A percentile compares a stretch with the other conserved stretches of the same genome.
phyloP scores from a whole-genome alignment of 495 filamentous ascomycete species.

The Letharia lupina region DNA sequence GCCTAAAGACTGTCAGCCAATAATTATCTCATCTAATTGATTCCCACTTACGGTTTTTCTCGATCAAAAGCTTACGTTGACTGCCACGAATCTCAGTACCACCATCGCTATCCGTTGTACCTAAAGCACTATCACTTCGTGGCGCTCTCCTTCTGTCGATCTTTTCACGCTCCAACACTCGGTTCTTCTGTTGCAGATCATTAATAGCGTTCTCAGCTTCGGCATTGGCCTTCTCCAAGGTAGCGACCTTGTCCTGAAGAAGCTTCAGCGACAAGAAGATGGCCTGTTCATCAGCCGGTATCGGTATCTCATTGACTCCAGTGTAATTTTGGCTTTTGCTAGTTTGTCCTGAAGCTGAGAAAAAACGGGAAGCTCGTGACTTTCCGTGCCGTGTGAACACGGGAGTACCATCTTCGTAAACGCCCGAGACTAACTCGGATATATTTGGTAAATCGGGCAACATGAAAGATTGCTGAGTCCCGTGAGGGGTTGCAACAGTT shows the following conservation, averaged over 20 bases:
- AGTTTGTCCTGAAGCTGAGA: constrained; percentile 30
- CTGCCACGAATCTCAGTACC: constrained; percentile 28
- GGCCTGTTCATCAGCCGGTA: constrained; percentile 61
- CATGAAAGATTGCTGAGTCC: constrained; percentile 51
- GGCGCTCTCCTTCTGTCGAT: constrained; percentile 37
- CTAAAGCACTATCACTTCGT: constrained; percentile 38
- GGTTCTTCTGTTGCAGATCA: constrained; percentile 49
- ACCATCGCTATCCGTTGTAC: constrained; percentile 34
- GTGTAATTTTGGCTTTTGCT: constrained; percentile 8
- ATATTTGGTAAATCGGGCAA: constrained; percentile 62
- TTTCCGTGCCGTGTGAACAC: constrained; percentile 47
- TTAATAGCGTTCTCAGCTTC: constrained; percentile 49
- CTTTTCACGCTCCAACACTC: constrained; percentile 43
- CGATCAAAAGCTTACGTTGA: constrained; percentile 36
- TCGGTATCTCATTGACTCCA: constrained; percentile 45
- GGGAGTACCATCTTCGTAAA: constrained; percentile 57
- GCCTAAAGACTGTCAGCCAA: constrained; percentile 31
- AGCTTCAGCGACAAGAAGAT: constrained; percentile 59
- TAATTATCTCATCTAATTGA: constrained; percentile 6
- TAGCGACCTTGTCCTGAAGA: constrained; percentile 56
- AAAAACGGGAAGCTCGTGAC: constrained; percentile 48
- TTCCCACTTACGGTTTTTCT: constrained; percentile 47
- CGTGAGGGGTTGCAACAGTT: constrained; percentile 3
- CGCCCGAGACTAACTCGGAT: constrained; percentile 62
- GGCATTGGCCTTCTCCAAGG: constrained; percentile 51